Base-by-base conservation (phyloP, 2,329 filamentous ascomycete species). In the Nemania abortiva region DNA sequence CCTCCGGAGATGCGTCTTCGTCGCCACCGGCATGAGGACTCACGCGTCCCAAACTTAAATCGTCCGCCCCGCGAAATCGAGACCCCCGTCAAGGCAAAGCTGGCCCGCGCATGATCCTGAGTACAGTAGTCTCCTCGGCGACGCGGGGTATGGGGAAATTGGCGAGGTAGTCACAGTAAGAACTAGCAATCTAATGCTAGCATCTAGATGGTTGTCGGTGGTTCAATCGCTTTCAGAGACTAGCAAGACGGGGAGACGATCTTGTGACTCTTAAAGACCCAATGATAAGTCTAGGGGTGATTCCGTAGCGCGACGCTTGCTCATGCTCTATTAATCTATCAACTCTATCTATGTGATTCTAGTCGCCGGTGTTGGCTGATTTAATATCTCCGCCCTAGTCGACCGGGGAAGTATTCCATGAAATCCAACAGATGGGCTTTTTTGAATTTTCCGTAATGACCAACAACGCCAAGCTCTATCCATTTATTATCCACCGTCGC, bases 391-490 rank as follows among this genome's bases (percentile, higher is more conserved):
- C 45, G 11, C 18, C 22, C 53, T 22, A 29, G 31, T 22, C 4
- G 24, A 45, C 39, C 11, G 22, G 7, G 6, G 15, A 66, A 56
- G 45, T 53, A 39, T 5, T 45, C 27, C 3, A 24, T 31, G 47
- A 37, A 45, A 42, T 22, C 34, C n/a, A 53, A 15, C 13, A 42
- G 20, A 13, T 45, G 6, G 7, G 2, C 6, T 9, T 37, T 49
- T 15, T 53, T 39, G 2, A 52, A 49, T 54, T 55, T 50, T 53
- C 58, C 42, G 22, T 37, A 24, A 59, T 54, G 47, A 22, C 50
- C 39, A 60, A 39, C 22, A 55, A 69, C 63, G 63, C 67, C 67
- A 39, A 66, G 37, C 54, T 56, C 24, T 47, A 55, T 55, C 29
- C 0, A 31, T 29, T 22, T 27, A 56, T 57, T 37, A 45, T 42